phyloP scores from a whole-genome alignment of 352 stramenopile genomes.

The Phytophthora cajani region DNA sequence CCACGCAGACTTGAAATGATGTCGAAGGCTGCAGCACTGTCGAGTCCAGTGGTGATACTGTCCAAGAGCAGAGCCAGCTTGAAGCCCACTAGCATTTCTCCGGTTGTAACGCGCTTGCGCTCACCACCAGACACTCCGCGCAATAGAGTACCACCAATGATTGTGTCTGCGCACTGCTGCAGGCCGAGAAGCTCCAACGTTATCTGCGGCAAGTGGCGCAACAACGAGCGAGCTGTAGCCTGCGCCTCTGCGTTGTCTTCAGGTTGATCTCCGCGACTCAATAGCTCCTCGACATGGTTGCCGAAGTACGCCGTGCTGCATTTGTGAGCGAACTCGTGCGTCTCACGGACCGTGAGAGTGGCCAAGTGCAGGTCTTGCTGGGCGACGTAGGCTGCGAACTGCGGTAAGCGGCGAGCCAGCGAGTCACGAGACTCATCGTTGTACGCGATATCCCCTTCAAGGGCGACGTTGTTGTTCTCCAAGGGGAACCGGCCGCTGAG shows the following conservation, averaged over 20 bases:
- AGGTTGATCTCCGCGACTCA: conserved; percentile 22
- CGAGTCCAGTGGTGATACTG: conserved; percentile 63
- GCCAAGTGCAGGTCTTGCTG: conserved; percentile 67
- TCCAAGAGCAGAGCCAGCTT: conserved; percentile 80
- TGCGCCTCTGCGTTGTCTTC: conserved; percentile 39
- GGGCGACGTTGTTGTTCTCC: conserved; percentile 20
- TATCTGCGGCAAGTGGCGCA: conserved; percentile 39
- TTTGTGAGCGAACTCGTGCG: conserved; percentile 91
- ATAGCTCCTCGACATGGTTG: conserved; percentile 46
- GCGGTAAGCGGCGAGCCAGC: conserved; percentile 35
- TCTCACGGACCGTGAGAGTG: conserved; percentile 73
- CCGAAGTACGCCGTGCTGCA: conserved; percentile 57
- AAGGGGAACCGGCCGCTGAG: conserved; percentile 48
- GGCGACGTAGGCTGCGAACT: conserved; percentile 50
- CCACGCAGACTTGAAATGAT: conserved; percentile 47
- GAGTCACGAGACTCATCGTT: conserved; percentile 37
- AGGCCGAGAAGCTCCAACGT: conserved; percentile 48
- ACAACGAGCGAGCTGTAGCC: conserved; percentile 30
- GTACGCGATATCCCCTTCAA: conserved; percentile 44
- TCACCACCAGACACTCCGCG: conserved; percentile 86
- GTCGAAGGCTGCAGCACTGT: conserved; percentile 64
- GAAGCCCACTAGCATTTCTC: conserved; percentile 85
- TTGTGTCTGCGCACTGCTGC: conserved; percentile 50
- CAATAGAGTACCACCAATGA: conserved; percentile 55
- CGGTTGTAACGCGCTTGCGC: conserved; percentile 89